A percentile compares a stretch with the other conserved stretches of the same genome.
These are phyloP conservation scores for Cryptococcus maquisensis DNA, from an alignment of 1,284 basidiomycete species.

Conservation along the genomic window DNA sequence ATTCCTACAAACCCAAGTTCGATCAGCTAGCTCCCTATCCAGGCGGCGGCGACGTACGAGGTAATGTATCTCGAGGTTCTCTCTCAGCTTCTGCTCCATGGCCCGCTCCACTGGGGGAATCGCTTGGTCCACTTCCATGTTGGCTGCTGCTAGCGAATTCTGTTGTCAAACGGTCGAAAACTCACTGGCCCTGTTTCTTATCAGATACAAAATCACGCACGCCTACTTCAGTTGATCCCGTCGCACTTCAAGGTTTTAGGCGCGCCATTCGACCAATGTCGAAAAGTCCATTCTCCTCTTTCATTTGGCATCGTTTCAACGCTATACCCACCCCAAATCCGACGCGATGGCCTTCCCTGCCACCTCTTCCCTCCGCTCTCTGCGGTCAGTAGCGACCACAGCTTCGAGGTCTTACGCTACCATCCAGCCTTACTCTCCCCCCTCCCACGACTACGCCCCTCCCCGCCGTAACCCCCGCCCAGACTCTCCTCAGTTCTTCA, in stretches of 20 bases:
- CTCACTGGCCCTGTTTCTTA: neutral
- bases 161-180: neutral
- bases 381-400: constrained; percentile 4
- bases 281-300: neutral
- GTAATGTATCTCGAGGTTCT: constrained; percentile 24
- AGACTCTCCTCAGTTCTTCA: constrained; percentile 73
- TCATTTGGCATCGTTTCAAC: neutral
- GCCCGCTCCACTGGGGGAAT: constrained; percentile 7
- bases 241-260: no score
- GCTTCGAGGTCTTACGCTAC: constrained; percentile 10
- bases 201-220: neutral
- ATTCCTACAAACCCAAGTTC: constrained; percentile 27
- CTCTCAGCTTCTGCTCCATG: constrained; percentile 31
- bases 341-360: constrained; percentile 12
- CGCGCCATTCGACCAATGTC: neutral
- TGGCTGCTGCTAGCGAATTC: neutral
- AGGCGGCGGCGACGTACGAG: constrained; percentile 16
- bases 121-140: constrained; percentile 10
- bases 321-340: neutral
- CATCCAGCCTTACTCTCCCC: constrained; percentile 14
- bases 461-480: constrained; percentile 42
- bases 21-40: neutral
- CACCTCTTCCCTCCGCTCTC: constrained; percentile 11
- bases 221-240: no score
- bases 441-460: neutral